Conservation (phyloP, 495 filamentous ascomycete species). For the Jackrogersella multiformis region DNA sequence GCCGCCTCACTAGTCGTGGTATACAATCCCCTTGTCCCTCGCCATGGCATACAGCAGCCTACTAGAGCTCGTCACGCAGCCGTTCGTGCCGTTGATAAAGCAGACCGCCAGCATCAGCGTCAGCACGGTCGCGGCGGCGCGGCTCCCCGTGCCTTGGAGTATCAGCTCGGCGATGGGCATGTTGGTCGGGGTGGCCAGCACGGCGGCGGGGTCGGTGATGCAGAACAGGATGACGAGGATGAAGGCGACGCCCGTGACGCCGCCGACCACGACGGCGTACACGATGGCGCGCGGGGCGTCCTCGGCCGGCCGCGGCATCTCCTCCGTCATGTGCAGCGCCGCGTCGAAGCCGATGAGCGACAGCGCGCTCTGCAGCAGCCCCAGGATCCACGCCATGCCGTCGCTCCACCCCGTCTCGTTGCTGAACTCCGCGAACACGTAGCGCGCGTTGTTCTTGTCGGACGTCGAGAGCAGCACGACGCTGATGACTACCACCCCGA, state of each 20-base stretch:
- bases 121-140: slow-evolving; percentile 45
- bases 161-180: slow-evolving; percentile 59
- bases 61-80: slow-evolving; percentile 61
- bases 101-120: slow-evolving; percentile 50
- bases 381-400: slow-evolving; percentile 70
- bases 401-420: slow-evolving; percentile 71
- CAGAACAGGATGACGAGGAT: slow-evolving; percentile 50
- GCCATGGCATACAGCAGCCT: slow-evolving; percentile 65
- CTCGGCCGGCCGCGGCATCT: slow-evolving; percentile 50
- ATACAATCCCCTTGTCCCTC: slow-evolving; percentile 65
- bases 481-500: slow-evolving; percentile 51
- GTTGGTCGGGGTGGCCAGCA: slow-evolving; percentile 49
- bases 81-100: slow-evolving; percentile 51
- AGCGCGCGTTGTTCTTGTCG: slow-evolving; percentile 49
- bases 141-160: slow-evolving; percentile 46
- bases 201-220: slow-evolving; percentile 44
- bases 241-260: slow-evolving; percentile 48
- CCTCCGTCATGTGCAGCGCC: slow-evolving; percentile 69
- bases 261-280: slow-evolving; percentile 48
- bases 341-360: slow-evolving; percentile 71
- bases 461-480: slow-evolving; percentile 50
- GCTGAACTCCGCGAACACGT: slow-evolving; percentile 66
- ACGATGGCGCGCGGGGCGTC: slow-evolving; percentile 52
- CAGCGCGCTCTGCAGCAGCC: slow-evolving; percentile 68
- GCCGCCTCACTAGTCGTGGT: slow-evolving; percentile 47